Evolutionary conservation across 2,329 filamentous ascomycete species (phyloP).

Genomic region (Fusarium sp.): DNA sequence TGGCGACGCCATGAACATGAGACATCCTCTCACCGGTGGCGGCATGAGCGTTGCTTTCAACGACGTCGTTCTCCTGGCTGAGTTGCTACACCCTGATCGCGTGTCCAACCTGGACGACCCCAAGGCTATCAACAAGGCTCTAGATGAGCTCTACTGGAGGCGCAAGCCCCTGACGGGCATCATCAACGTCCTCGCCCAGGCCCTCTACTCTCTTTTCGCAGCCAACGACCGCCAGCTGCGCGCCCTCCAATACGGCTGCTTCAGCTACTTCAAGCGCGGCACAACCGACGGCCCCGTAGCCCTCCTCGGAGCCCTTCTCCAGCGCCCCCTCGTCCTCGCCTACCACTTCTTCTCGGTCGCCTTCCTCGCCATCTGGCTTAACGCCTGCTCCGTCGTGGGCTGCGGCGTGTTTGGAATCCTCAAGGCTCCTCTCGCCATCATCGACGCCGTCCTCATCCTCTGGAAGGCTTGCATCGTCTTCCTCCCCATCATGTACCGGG

Average conservation of each 20-base stretch:
- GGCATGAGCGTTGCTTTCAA: slow-evolving; percentile 99
- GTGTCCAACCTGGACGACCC: slow-evolving; percentile 78
- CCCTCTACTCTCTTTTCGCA: slow-evolving; percentile 90
- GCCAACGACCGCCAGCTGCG: slow-evolving; percentile 82
- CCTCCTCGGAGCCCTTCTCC: slow-evolving; percentile 83
- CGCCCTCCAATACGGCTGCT: slow-evolving; percentile 89
- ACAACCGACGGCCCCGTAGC: slow-evolving; percentile 83
- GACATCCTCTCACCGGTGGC: slow-evolving; percentile 95
- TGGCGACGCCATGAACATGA: slow-evolving; percentile 98
- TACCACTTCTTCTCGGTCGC: slow-evolving; percentile 97
- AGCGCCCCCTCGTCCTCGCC: slow-evolving; percentile 80
- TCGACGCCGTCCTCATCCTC: slow-evolving; percentile 76
- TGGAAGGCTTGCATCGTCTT: slow-evolving; percentile 86
- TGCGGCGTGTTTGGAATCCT: slow-evolving; percentile 52
- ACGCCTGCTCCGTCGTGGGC: slow-evolving; percentile 53
- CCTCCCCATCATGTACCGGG: slow-evolving; percentile 80
- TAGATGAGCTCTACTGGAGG: slow-evolving; percentile 85
- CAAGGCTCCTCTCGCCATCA: slow-evolving; percentile 67
- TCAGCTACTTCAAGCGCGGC: slow-evolving; percentile 86
- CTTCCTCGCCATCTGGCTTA: slow-evolving; percentile 83
- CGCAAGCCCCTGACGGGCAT: slow-evolving; percentile 85
- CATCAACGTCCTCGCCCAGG: slow-evolving; percentile 98
- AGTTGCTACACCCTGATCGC: slow-evolving; percentile 75
- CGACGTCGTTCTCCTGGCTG: slow-evolving; percentile 82
- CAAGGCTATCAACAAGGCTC: slow-evolving; percentile 71